Evolutionary conservation across 257 asterid species (phyloP), one percentile per base, ranked within the genome.

Genomic region (Anisodus acutangulus): DNA sequence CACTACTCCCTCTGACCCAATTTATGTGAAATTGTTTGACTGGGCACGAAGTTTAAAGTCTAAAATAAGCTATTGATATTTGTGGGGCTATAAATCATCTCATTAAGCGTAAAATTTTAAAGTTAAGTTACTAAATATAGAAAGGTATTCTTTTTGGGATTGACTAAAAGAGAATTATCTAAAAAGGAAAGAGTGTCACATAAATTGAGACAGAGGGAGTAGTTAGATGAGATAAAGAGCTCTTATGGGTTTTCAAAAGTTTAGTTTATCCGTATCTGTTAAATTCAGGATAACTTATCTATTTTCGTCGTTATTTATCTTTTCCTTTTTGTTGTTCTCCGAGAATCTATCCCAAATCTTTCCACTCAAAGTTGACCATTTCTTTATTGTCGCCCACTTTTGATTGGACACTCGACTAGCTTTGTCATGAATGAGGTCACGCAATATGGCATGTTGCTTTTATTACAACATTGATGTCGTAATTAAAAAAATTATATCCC

Each of bases 351-450:
- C 12, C 59, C 10, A 45, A 47, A 72, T 47, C 19, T 19, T 72
- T 72, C 80, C 59, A 45, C 59, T 10, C 41, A 19, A 72, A 72
- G 80, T 10, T 72, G 80, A 49, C 39, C 59, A 72, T 72, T 45
- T 47, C 37, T 5, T 72, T 72, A 47, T 72, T 72, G 60, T 47
- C 41, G 1, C 41, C 59, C 60, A 22, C 37, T 71, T 70, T 35
- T 45, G 57, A 72, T 47, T 47, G 80, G 80, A 72, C 26, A 3
- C 80, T 45, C 43, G 8, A 72, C 60, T 72, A 72, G 59, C 80
- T 72, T 72, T 72, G 59, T 19, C n/a, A 19, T 19, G 80, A 19
- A 47, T 47, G 59, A 72, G 58, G 59, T 72, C 80, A 72, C 5
- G 10, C 59, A 19, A 47, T 47, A 47, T 19, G 59, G 60, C 80